Evolutionary conservation across 805 yeast species (phyloP).

Genomic region (Dipodascus geniculatus): DNA sequence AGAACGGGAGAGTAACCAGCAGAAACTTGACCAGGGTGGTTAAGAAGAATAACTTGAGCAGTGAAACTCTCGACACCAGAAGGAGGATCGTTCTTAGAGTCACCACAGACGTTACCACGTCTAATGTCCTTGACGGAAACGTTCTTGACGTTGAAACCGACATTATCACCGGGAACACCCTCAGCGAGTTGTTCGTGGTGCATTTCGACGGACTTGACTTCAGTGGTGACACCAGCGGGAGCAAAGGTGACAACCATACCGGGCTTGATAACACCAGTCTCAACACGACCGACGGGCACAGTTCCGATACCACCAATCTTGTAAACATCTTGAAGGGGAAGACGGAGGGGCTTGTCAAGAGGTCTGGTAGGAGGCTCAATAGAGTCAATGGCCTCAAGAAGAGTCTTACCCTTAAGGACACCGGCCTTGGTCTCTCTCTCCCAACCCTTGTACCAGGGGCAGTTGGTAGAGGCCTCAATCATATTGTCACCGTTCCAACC

Average conservation of each 20-base stretch:
- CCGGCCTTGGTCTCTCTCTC: conserved; percentile 64
- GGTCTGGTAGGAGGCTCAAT: conserved; percentile 74
- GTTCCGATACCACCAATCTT: conserved; percentile 89
- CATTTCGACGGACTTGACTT: conserved; percentile 82
- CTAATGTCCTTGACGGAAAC: conserved; percentile 81
- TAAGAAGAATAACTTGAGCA: conserved; percentile 78
- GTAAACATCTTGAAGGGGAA: conserved; percentile 86
- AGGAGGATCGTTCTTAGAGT: conserved; percentile 84
- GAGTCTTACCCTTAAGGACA: conserved; percentile 64
- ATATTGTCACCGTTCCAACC: conserved; percentile 93
- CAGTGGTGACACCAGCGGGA: conserved; percentile 85
- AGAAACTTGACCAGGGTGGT: conserved; percentile 87
- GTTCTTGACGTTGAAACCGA: conserved; percentile 84
- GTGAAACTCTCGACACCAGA: conserved; percentile 67
- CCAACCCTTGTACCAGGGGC: conserved; percentile 88
- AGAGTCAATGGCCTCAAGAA: conserved; percentile 76
- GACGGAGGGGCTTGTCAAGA: conserved; percentile 77
- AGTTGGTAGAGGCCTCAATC: conserved; percentile 73
- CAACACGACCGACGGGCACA: conserved; percentile 90
- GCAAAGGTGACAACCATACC: conserved; percentile 86
- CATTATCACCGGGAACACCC: conserved; percentile 88
- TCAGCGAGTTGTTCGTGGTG: conserved; percentile 71
- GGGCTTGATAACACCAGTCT: conserved; percentile 84
- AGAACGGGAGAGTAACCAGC: conserved; percentile 87
- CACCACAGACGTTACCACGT: conserved; percentile 90